phyloP scores from a whole-genome alignment of 305 asterid species.

The Ruellia speciosa region DNA sequence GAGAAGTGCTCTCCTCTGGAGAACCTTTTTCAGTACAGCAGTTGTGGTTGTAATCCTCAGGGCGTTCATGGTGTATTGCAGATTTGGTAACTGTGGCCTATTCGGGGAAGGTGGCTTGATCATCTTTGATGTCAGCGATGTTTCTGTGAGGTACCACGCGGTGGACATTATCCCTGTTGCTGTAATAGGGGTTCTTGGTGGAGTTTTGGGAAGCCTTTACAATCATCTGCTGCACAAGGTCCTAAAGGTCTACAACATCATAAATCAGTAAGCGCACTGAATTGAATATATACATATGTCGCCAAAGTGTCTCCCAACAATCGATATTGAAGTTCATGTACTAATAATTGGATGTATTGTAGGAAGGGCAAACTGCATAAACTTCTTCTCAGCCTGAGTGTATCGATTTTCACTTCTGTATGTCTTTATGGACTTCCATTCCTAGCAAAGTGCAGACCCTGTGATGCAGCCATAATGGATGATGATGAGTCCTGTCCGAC shows the following conservation, averaged over 20 bases:
- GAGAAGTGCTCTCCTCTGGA: slow-evolving; percentile 94
- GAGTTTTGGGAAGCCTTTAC: slow-evolving; percentile 74
- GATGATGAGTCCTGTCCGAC: slow-evolving; percentile 47
- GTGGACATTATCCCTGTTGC: slow-evolving; percentile 66
- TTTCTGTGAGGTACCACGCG: slow-evolving; percentile 47
- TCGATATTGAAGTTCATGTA: neutral
- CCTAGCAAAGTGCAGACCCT: slow-evolving; percentile 71
- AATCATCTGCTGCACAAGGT: slow-evolving; percentile 62
- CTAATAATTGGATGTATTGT: slow-evolving; percentile 23
- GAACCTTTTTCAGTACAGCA: slow-evolving; percentile 88
- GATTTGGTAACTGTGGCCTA: slow-evolving; percentile 65
- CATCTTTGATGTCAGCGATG: slow-evolving; percentile 89
- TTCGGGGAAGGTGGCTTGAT: slow-evolving; percentile 84
- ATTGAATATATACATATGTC: neutral
- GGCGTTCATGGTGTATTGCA: slow-evolving; percentile 70
- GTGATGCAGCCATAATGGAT: slow-evolving; percentile 43
- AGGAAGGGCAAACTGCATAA: slow-evolving; percentile 81
- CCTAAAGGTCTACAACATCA: slow-evolving; percentile 58
- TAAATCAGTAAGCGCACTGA: slow-evolving; percentile 33
- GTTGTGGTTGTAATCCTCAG: slow-evolving; percentile 85
- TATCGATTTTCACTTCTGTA: slow-evolving; percentile 81
- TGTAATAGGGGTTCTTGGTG: slow-evolving; percentile 72
- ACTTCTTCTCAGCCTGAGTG: slow-evolving; percentile 55
- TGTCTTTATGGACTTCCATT: slow-evolving; percentile 84
- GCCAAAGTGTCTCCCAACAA: neutral